phyloP scores from a whole-genome alignment of 2,329 filamentous ascomycete genomes.

The Cladosporium sp. region DNA sequence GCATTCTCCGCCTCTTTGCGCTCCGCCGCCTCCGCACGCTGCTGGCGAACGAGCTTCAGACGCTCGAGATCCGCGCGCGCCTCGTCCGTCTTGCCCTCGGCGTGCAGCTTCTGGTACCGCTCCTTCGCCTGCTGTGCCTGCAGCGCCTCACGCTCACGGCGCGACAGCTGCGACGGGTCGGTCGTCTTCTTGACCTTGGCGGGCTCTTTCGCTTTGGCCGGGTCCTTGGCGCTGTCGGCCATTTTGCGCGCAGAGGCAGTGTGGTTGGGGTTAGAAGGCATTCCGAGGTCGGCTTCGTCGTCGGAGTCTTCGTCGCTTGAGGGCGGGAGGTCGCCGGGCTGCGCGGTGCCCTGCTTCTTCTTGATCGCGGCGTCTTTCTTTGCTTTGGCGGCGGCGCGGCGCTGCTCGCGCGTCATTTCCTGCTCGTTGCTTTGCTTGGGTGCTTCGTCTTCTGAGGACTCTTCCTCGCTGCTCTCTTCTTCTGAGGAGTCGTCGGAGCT shows the following conservation, averaged over 20 bases:
- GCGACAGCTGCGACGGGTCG: constrained; percentile 57
- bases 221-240: constrained; percentile 60
- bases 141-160: constrained; percentile 73
- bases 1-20: constrained; percentile 70
- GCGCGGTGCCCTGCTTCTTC: constrained; percentile 67
- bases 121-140: constrained; percentile 88
- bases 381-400: constrained; percentile 82
- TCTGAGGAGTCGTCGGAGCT: constrained; percentile 51
- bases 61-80: constrained; percentile 86
- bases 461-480: constrained; percentile 50
- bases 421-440: constrained; percentile 37
- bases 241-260: constrained; percentile 67
- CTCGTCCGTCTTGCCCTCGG: constrained; percentile 95
- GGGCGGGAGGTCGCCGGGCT: constrained; percentile 82
- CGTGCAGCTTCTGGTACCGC: constrained; percentile 86
- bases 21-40: constrained; percentile 79
- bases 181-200: constrained; percentile 61
- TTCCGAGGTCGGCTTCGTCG: constrained; percentile 57
- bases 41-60: constrained; percentile 77
- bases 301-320: constrained; percentile 62
- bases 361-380: constrained; percentile 87
- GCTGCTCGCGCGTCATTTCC: constrained; percentile 78
- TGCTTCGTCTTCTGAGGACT: constrained; percentile 43
- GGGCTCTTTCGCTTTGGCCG: constrained; percentile 50
- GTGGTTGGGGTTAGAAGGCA: constrained; percentile 92